Evolutionary conservation across 176 grass and related monocot species (phyloP), one percentile per base, ranked within the genome.

Genomic region (Triticum aestivum): DNA sequence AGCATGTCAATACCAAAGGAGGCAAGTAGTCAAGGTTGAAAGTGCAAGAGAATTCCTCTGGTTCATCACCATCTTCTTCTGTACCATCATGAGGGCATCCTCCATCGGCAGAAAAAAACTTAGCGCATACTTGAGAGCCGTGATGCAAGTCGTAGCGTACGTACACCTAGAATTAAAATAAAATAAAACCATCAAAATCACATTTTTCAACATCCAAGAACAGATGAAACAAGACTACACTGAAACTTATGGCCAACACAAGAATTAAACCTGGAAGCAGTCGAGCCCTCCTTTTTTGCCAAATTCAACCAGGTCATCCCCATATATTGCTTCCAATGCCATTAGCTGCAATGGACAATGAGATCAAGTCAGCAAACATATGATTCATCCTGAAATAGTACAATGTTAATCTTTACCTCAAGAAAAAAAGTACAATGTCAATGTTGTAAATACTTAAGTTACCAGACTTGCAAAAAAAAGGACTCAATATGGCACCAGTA

Each of bases 1-100:
- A 79, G 80, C 78, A 93, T 72, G 82, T 88, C 70, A 93, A 79
- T 38, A 85, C 26, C 58, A 90, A 39, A 49, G 91, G 85, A 41
- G 91, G 91, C 11, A 93, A 56, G 83, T 93, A 75, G 39, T 75
- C 78, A 14, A 88, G 75, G 54, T 67, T 73, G 44, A 69, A 88
- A 78, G n/a, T 90, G 45, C 88, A 93, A 23, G 64, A 78, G 29
- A 86, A 93, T 2, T 64, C 65, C 54, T 58, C 54, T 58, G 54
- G 54, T 21, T 21, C 54, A 41, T 87, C 37, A 32, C 24, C 45
- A 24, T 83, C 80, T 12, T 37, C 5, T 73, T 77, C 75, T 58
- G 2, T 39, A 10, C 7, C 8, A 62, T 62, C 23, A 11, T 69
- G 61, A 45, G 4, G 41, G n/a, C 86, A 68, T 44, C 34, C 49